Conservation (phyloP, 768 basidiomycete genomes). For the Coprinopsis sp. region DNA sequence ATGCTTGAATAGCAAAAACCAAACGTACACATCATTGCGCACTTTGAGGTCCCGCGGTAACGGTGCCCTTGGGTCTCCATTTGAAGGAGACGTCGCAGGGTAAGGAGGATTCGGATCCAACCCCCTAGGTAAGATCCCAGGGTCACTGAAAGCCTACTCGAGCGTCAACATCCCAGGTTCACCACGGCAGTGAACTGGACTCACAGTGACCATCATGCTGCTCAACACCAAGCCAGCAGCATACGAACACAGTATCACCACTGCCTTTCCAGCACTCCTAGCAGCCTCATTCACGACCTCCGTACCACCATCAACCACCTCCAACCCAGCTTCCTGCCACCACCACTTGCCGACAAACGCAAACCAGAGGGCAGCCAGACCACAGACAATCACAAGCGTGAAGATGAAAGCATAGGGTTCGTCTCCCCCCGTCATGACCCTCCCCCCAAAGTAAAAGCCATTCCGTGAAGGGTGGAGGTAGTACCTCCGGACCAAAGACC, state of each 20-base stretch:
- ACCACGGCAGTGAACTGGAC: constrained; percentile 20
- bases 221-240: constrained; percentile 59
- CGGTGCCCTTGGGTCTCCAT: constrained; percentile 57
- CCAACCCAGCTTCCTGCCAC: constrained; percentile 54
- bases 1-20: not conserved
- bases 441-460: constrained; percentile 69
- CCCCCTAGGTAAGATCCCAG: constrained; percentile 85
- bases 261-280: constrained; percentile 4
- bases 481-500: constrained; percentile 25
- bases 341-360: constrained; percentile 86
- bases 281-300: constrained; percentile 1
- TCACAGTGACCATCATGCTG: constrained; percentile 73
- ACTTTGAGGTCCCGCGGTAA: constrained; percentile 81
- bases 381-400: constrained; percentile 55
- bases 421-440: constrained; percentile 81
- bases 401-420: constrained; percentile 76
- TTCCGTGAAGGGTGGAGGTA: constrained; percentile 69
- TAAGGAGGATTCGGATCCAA: constrained; percentile 85
- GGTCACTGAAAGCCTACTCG: constrained; percentile 46
- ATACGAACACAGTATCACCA: constrained; percentile 32
- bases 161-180: constrained; percentile 1
- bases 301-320: not conserved
- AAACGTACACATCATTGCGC: constrained; percentile 65
- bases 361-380: constrained; percentile 78
- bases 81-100: constrained; percentile 56